Base-by-base conservation (phyloP, 176 grass and related monocot species). In the Juncus effusus region DNA sequence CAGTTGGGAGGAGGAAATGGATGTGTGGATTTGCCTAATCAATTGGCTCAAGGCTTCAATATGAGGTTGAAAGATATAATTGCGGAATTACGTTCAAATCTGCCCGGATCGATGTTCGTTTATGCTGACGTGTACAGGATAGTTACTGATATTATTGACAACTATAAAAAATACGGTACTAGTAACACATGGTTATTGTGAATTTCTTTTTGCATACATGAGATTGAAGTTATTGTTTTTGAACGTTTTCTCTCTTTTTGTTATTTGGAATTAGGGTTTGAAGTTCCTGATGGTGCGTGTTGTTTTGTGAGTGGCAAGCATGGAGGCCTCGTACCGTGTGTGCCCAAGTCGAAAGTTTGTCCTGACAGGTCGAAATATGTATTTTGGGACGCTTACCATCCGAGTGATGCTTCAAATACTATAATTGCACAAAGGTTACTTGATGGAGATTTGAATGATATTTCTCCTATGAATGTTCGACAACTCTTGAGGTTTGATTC, bases 331-430 rank as follows among this genome's bases (percentile, higher is more conserved):
- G 3, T 70, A 44, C 90, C 90, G 19, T 95, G 90, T 51, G 90
- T 85, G n/a, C 86, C 86, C 35, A 56, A 74, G 37, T 79, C 83
- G 41, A 56, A 0, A 6, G 82, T 81, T 66, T 95, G 86, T 64
- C 52, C 4, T n/a, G 83, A 95, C 56, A 86, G 90, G 70, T 86
- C 90, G 28, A 95, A 90, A 77, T 86, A 90, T 65, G 77, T 90
- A 7, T 95, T 95, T 78, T 95, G 90, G 90, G 90, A 95, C 58
- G 77, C 90, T 1, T 86, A 86, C 80, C 86, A 90, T 69, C 90
- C 83, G 38, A 86, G 74, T 62, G 86, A 95, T n/a, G 83, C 86
- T 41, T 12, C 86, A 16, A 95, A 95, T 74, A 44, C 2, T 62
- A 42, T 87, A 69, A 77, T 90, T 64, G 75, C 90, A 14, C 52